Percentiles rank a stretch among this genome's conserved stretches.
phyloP scores from a whole-genome alignment of 2,329 filamentous ascomycete genomes.

The Helotiales sp. region DNA sequence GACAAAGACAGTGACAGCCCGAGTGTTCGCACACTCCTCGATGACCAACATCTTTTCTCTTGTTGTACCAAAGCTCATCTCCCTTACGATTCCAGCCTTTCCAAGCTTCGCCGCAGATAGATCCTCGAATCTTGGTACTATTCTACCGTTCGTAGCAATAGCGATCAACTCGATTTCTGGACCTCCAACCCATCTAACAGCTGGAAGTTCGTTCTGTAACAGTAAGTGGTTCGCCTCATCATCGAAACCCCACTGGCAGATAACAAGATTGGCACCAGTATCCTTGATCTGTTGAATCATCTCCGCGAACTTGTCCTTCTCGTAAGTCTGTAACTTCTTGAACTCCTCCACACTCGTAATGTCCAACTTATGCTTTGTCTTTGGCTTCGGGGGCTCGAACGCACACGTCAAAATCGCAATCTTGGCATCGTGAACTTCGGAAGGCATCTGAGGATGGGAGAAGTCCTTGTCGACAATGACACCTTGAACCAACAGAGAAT shows the following conservation, averaged over 20 bases:
- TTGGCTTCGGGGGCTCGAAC: constrained; percentile 98
- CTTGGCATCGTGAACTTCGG: constrained; percentile 93
- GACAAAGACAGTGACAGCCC: constrained; percentile 95
- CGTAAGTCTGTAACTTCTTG: constrained; percentile 95
- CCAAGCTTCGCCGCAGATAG: constrained; percentile 90
- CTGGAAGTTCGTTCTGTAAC: constrained; percentile 93
- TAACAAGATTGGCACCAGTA: constrained; percentile 94
- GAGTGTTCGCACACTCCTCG: constrained; percentile 97
- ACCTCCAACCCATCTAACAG: constrained; percentile 96
- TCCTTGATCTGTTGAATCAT: constrained; percentile 99
- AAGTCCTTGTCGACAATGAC: constrained; percentile 99
- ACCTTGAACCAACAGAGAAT: constrained; percentile 93
- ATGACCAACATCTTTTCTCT: constrained; percentile 99
- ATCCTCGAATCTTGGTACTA: constrained; percentile 97
- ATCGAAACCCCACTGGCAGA: constrained; percentile 99
- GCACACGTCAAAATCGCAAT: constrained; percentile 97
- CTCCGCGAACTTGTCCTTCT: constrained; percentile 93
- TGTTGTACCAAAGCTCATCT: constrained; percentile 97
- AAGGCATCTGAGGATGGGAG: constrained; percentile 98
- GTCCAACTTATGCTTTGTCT: constrained; percentile 99
- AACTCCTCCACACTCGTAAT: constrained; percentile 98
- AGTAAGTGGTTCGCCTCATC: constrained; percentile 98
- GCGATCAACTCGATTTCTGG: constrained; percentile 98
- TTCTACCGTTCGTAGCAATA: constrained; percentile 96
- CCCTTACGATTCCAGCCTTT: constrained; percentile 83